Evolutionary conservation across 192 early-diverging fungal genomes (phyloP).

Genomic region (Kappamyces sp.): DNA sequence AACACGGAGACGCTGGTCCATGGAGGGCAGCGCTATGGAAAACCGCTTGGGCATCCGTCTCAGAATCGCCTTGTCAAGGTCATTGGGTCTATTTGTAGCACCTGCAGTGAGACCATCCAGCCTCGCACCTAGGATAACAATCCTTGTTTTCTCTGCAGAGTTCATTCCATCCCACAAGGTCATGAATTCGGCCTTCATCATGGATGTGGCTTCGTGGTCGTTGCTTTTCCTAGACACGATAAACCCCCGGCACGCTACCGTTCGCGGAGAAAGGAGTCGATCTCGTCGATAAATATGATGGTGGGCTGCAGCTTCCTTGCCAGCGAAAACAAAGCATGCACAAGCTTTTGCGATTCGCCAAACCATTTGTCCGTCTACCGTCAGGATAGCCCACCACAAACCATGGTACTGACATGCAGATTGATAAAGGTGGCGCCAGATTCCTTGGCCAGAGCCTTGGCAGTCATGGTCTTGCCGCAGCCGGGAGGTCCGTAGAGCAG

Average conservation of each 20-base stretch:
- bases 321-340: constrained; percentile 85
- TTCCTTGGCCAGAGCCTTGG: constrained; percentile 95
- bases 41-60: constrained; percentile 97
- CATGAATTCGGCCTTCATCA: constrained; percentile 99
- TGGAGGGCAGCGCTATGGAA: constrained; percentile 74
- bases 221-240: constrained; percentile 41
- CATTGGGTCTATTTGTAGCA: constrained; percentile 95
- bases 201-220: constrained; percentile 94
- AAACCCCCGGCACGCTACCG: too few species aligned
- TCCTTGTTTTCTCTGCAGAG: constrained; percentile 46
- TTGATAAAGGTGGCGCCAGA: constrained; percentile 98
- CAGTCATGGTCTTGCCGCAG: constrained; percentile 98
- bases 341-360: constrained; percentile 93
- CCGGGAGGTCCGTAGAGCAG: constrained; percentile 28
- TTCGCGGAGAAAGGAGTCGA: constrained; percentile 94
- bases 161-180: constrained; percentile 94
- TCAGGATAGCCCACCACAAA: constrained; percentile 73
- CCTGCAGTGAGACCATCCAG: constrained; percentile 63
- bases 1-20: constrained; percentile 78
- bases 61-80: constrained; percentile 95
- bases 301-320: constrained; percentile 90
- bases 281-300: constrained; percentile 99
- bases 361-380: constrained; percentile 35
- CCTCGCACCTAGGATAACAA: constrained; percentile 13
- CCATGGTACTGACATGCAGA: constrained; percentile 90